Conservation (phyloP, 1,284 basidiomycete genomes). For the Ganoderma multipileum region DNA sequence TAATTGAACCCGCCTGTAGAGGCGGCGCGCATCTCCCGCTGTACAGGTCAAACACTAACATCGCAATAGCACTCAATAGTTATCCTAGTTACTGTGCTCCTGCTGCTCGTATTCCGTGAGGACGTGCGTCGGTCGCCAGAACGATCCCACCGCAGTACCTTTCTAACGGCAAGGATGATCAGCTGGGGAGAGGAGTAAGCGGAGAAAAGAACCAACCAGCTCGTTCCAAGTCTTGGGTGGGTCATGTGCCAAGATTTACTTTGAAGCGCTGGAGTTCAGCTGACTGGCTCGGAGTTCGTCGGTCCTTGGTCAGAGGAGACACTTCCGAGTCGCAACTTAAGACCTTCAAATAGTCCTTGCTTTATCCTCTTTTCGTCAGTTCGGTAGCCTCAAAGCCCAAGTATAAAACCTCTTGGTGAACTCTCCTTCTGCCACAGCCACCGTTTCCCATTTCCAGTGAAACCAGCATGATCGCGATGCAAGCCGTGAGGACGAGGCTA, state of each 20-base stretch:
- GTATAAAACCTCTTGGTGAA: neutral
- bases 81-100: neutral
- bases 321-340: no score
- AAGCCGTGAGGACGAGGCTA: constrained; percentile 42
- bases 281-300: neutral
- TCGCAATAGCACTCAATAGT: no score
- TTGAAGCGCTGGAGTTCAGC: neutral
- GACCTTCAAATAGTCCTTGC: no score
- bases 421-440: no score
- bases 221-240: neutral
- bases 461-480: constrained; percentile 12
- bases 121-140: no score
- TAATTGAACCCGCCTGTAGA: neutral
- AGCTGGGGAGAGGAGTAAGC: no score
- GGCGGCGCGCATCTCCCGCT: no score
- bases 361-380: neutral
- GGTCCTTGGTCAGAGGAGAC: neutral
- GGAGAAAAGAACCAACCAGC: no score
- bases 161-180: no score
- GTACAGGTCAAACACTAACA: no score
- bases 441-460: neutral
- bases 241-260: neutral
- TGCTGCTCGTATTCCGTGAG: no score
- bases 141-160: no score
- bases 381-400: neutral